phyloP scores from a whole-genome alignment of 176 grass and related monocot genomes.

The Paspalum vaginatum region DNA sequence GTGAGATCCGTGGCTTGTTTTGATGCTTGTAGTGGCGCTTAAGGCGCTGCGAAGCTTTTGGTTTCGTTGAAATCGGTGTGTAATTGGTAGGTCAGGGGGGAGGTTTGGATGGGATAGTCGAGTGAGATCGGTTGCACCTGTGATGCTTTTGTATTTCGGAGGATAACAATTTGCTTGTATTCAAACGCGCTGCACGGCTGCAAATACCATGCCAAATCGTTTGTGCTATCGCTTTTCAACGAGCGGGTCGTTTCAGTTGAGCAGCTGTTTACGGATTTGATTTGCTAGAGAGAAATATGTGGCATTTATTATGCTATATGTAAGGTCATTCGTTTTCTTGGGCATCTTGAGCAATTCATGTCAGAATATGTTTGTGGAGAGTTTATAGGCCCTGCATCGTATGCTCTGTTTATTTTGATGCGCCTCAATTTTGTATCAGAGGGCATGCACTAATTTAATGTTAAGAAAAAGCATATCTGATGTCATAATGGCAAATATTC shows the following conservation, averaged over 20 bases:
- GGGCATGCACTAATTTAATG: neutral
- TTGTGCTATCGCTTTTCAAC: neutral
- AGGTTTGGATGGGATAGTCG: no score
- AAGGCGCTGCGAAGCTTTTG: neutral
- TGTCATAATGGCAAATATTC: neutral
- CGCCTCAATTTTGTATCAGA: neutral
- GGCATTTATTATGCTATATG: neutral
- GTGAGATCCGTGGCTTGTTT: slow-evolving; percentile 45
- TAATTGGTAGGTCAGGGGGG: no score
- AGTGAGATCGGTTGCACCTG: no score
- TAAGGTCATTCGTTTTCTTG: neutral
- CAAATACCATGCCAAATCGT: neutral
- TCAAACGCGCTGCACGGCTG: neutral
- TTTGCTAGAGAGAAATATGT: neutral
- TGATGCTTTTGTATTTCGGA: no score
- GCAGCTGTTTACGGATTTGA: neutral
- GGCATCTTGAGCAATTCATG: neutral
- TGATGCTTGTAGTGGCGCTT: neutral
- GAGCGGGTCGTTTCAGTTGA: neutral
- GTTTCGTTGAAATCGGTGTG: no score
- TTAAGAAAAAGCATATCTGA: neutral
- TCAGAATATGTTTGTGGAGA: neutral
- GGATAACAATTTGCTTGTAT: neutral
- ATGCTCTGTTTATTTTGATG: neutral
- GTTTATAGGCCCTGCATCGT: neutral